Evolutionary conservation across 106 monocot species (phyloP), one percentile per base, ranked within the genome.

Genomic region (Narthecium ossifragum): DNA sequence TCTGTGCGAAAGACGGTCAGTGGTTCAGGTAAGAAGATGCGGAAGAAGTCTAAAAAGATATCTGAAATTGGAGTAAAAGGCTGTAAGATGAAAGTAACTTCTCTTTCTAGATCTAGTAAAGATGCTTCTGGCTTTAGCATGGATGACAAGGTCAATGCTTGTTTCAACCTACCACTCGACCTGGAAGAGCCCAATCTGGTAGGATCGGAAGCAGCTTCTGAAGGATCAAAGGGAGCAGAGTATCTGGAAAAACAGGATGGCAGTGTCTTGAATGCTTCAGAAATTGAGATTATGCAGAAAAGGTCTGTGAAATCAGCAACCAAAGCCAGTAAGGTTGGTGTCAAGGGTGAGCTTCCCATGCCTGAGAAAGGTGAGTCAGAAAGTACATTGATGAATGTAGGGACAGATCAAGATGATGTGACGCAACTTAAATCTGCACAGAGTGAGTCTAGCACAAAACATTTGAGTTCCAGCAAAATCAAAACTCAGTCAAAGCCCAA

Each of bases 1-100:
- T 69, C 57, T n/a, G 23, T 41, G 41, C 36, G 28, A 49, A 70
- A 61, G 53, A 5, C 48, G 15, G 54, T n/a, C 54, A 63, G 52
- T 62, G 67, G 22, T 53, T 70, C 66, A 10, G 45, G 31, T 5
- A 83, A 75, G 53, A 84, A 75, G 39, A 31, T 51, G 38, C 61
- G 47, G 8, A 84, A 75, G 65, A 84, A 73, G 60, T 74, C 78
- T 11, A 84, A 84, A 46, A 86, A 74, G n/a, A 77, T 84, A 64
- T 80, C 80, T 20, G 78, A 80, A 66, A 83, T 86, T 59, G 63
- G 64, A 58, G 27, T 59, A 34, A 58, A 59, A 27, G 57, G 54
- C 26, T 59, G 40, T 26, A 26, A 60, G 21, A 64, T 43, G 47
- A 55, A 55, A 41, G 7, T 29, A 41, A 40, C 31, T 28, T 20